phyloP scores from a whole-genome alignment of 2,329 filamentous ascomycete species.

The Zopfia rhizophila region DNA sequence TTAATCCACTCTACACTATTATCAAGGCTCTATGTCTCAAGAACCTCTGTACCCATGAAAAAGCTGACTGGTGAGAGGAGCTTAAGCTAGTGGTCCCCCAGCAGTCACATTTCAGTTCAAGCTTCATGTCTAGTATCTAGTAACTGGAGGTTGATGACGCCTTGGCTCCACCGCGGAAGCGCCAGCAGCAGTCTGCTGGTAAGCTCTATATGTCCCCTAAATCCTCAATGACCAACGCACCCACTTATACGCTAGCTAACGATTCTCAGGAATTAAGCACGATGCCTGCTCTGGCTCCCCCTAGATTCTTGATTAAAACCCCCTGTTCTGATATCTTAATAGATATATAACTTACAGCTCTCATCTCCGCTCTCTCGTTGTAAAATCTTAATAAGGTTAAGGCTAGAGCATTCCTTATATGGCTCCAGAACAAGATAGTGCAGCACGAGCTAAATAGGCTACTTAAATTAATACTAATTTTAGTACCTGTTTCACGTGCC shows the following conservation, averaged over 20 bases:
- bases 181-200: constrained; percentile 4
- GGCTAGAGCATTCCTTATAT: constrained; percentile 10
- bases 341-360: constrained; percentile 16
- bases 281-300: constrained; percentile 36
- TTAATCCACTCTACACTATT: constrained; percentile 16
- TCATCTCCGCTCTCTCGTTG: constrained; percentile 20
- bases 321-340: constrained; percentile 16
- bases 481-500: constrained; percentile 15
- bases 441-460: constrained; percentile 9
- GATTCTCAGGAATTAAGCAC: constrained; percentile 5
- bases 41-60: constrained; percentile 21
- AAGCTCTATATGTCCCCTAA: constrained; percentile 6
- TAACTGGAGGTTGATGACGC: constrained; percentile 16
- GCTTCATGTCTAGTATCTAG: constrained; percentile 14
- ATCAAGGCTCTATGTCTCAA: constrained; percentile 10
- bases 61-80: constrained; percentile 22
- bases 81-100: constrained; percentile 18
- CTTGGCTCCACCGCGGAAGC: constrained; percentile 7
- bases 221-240: constrained; percentile 7
- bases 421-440: constrained; percentile 19
- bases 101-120: constrained; percentile 17
- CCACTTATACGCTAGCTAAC: constrained; percentile 4
- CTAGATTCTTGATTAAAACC: constrained; percentile 12
- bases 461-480: constrained; percentile 15
- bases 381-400: constrained; percentile 13